Conservation (phyloP, 2,329 filamentous ascomycete species). For the Trichoderma citrinoviride region DNA sequence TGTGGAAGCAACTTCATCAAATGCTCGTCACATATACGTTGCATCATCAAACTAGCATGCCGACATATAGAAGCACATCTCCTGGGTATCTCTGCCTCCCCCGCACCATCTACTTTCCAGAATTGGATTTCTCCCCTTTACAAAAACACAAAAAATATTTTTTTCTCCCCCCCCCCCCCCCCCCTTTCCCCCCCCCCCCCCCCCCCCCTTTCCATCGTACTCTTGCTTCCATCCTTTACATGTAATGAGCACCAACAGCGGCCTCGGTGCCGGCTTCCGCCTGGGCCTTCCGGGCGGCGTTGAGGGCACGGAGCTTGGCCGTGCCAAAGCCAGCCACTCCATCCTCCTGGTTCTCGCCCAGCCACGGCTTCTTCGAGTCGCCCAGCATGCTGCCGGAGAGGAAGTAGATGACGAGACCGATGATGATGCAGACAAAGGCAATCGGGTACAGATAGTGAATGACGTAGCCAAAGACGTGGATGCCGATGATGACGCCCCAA, state of each 20-base stretch:
- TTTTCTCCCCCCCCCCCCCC: too few relatives aligned
- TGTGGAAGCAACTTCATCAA: too few relatives aligned
- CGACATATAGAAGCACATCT: too few relatives aligned
- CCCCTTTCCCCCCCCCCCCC: too few relatives aligned
- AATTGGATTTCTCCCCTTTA: neutral
- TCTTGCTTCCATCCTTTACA: too few relatives aligned
- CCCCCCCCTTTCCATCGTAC: neutral
- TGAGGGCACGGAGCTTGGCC: constrained; percentile 72
- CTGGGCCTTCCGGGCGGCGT: constrained; percentile 49
- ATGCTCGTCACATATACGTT: too few relatives aligned
- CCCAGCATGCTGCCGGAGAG: constrained; percentile 76
- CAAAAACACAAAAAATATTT: too few relatives aligned
- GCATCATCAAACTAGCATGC: too few relatives aligned
- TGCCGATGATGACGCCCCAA: constrained; percentile 92
- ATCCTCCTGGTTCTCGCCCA: constrained; percentile 79
- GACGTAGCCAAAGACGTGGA: constrained; percentile 74
- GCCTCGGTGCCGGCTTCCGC: neutral
- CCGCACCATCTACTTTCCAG: too few relatives aligned
- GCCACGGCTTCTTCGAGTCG: constrained; percentile 92
- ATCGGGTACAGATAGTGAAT: constrained; percentile 94
- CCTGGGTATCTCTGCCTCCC: too few relatives aligned
- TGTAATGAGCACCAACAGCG: neutral
- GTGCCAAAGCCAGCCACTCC: constrained; percentile 81
- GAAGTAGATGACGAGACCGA: constrained; percentile 86
- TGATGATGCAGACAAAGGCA: constrained; percentile 87